phyloP scores from a whole-genome alignment of 768 basidiomycete species.

The Macrolepiota fuliginosa region DNA sequence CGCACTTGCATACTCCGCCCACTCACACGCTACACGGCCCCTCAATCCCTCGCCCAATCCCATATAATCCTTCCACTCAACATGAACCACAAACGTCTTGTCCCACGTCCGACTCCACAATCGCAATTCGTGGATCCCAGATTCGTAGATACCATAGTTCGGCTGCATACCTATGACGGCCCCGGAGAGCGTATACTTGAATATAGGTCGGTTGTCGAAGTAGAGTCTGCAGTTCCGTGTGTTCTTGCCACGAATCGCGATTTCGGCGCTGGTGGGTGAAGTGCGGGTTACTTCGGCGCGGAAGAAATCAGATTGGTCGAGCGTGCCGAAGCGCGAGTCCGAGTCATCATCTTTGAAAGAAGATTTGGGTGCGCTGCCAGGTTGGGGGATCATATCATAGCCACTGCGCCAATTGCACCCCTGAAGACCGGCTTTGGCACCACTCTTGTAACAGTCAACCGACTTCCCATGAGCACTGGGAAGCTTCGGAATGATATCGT shows the following conservation, averaged over 20 bases:
- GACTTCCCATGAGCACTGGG: constrained; percentile 46
- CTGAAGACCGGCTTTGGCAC: constrained; percentile 33
- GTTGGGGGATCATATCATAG: constrained; percentile 33
- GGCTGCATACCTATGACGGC: constrained; percentile 35
- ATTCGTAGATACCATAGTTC: constrained; percentile 34
- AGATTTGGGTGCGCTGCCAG: constrained; percentile 22
- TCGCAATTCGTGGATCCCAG: constrained; percentile 34
- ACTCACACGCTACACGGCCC: constrained; percentile 59
- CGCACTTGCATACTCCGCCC: constrained; percentile 66
- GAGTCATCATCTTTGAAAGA: neutral
- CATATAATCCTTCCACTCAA: constrained; percentile 40
- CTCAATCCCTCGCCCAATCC: constrained; percentile 15
- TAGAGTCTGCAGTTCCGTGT: constrained; percentile 63
- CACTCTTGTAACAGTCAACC: constrained; percentile 27
- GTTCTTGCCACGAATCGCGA: constrained; percentile 53
- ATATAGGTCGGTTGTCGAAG: constrained; percentile 43
- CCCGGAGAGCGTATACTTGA: constrained; percentile 37
- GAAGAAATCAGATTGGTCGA: constrained; percentile 22
- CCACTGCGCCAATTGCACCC: constrained; percentile 49
- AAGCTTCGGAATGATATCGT: constrained; percentile 44
- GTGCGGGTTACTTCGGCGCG: constrained; percentile 37
- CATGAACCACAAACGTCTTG: constrained; percentile 47
- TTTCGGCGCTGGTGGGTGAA: constrained; percentile 40
- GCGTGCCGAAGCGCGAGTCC: neutral
- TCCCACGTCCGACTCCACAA: constrained; percentile 66